A percentile compares a stretch with the other conserved stretches of the same genome.
Evolutionary conservation across 2,329 filamentous ascomycete genomes (phyloP).

Genomic region (Ceratocystis ficicola): DNA sequence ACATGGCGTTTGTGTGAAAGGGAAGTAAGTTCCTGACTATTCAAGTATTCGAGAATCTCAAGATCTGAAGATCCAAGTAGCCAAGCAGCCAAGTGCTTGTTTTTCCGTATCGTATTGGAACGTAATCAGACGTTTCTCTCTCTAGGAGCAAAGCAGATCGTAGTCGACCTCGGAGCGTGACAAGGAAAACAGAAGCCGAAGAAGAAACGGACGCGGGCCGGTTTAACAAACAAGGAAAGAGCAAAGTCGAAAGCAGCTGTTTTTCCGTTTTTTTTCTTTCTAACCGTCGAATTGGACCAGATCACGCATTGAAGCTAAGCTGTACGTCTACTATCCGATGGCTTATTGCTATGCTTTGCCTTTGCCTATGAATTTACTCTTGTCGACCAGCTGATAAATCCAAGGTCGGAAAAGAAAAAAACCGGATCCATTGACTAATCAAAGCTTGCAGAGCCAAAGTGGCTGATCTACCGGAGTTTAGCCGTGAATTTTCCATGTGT

Average conservation of each 20-base stretch:
- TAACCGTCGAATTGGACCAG: too few relatives aligned
- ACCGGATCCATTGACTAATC: conserved; percentile 11
- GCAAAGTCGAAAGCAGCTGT: too few relatives aligned
- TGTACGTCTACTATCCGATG: too few relatives aligned
- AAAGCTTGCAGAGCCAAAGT: background rate
- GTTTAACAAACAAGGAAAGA: too few relatives aligned
- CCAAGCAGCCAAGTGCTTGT: too few relatives aligned
- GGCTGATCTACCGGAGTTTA: background rate
- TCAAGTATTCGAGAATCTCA: background rate
- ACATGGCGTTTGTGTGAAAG: conserved; percentile 15
- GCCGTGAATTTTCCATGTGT: background rate
- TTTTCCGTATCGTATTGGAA: too few relatives aligned
- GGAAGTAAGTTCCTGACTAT: background rate
- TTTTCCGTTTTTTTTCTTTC: too few relatives aligned
- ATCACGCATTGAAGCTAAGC: too few relatives aligned
- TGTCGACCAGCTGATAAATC: background rate
- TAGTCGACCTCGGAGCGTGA: too few relatives aligned
- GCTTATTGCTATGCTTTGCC: background rate
- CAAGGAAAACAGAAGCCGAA: background rate
- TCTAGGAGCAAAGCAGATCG: too few relatives aligned
- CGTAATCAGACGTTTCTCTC: too few relatives aligned
- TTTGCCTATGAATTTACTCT: background rate
- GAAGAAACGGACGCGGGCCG: background rate
- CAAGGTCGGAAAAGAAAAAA: conserved; percentile 9
- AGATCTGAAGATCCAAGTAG: too few relatives aligned